Evolutionary conservation across 1,284 basidiomycete species (phyloP), one percentile per base, ranked within the genome.

Genomic region (Pascua sp.): DNA sequence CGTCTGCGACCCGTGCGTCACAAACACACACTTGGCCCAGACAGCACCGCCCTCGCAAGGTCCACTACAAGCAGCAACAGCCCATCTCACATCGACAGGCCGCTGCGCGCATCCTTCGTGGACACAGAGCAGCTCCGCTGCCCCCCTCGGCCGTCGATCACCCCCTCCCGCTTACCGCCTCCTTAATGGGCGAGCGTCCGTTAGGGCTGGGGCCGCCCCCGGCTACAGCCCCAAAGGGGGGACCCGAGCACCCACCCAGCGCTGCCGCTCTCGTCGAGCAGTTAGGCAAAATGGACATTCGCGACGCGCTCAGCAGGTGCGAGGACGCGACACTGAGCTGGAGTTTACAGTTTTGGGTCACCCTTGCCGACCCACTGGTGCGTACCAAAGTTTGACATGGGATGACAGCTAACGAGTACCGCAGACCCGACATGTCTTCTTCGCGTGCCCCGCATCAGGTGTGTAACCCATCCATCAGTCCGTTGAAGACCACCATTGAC

Each of bases 371-470:
- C 66, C 76, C 76, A 11, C 38, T 70, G 38, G 75, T 75, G 32
- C 36, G 54, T 52, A 24, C 40, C 53, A 37, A 44, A 37, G 15
- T 37, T 24, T 42, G 36, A 11, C 13, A 42, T 42, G 16, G 50
- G n/a, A 16, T 3, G 24, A 32, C 24, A 32, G 24, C 24, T 17
- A 18, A n/a, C 37, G 44, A 32, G 52, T 39, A 61, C 47, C 17
- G 1, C 53, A 91, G 88, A 89, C 86, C 11, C 84, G 85, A 67
- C 84, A 85, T 8, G 84, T 87, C 18, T 96, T 96, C 79, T 97
- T 88, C 75, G 92, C 92, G 16, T 94, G 91, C 76, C 93, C 93
- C 42, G 85, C 90, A 0, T 66, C 68, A n/a, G 72, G 72, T 61
- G 51, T 11, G 38, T 42, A 11, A 18, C 32, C 5, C n/a, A 2